phyloP scores from a whole-genome alignment of 2,329 filamentous ascomycete species.

The Phialocephala subalpina region DNA sequence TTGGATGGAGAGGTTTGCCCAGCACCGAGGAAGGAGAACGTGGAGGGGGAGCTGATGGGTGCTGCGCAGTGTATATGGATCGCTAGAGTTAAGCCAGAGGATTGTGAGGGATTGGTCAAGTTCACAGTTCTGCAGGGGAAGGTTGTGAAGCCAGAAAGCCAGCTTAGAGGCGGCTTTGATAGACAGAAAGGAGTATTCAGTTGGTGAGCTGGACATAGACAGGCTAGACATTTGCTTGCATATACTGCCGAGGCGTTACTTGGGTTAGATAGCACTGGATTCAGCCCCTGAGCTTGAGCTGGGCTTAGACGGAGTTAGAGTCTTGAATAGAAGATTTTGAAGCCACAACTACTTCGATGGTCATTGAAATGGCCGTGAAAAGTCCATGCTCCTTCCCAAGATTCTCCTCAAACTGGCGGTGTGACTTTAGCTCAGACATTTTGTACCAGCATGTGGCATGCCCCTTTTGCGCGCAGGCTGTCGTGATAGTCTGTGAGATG shows the following conservation, averaged over 20 bases:
- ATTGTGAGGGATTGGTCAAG: slow-evolving; percentile 90
- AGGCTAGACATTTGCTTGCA: neutral
- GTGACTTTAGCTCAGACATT: too few species aligned
- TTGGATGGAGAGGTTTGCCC: slow-evolving; percentile 43
- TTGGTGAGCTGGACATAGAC: slow-evolving; percentile 65
- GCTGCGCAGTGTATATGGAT: slow-evolving; percentile 94
- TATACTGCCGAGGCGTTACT: neutral
- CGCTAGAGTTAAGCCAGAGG: slow-evolving; percentile 82
- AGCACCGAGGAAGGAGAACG: slow-evolving; percentile 38
- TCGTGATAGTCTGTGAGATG: too few species aligned
- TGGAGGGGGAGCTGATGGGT: slow-evolving; percentile 53
- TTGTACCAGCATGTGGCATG: too few species aligned
- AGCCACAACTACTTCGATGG: neutral
- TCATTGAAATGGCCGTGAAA: neutral
- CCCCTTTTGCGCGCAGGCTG: too few species aligned
- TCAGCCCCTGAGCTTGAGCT: neutral
- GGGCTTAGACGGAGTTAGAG: neutral
- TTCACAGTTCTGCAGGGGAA: slow-evolving; percentile 94
- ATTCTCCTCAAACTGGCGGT: too few species aligned
- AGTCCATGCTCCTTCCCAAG: neutral
- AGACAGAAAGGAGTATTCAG: slow-evolving; percentile 80
- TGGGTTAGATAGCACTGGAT: neutral
- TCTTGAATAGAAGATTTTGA: neutral
- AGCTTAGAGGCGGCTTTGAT: slow-evolving; percentile 92
- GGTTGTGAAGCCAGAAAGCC: slow-evolving; percentile 85